Percentiles rank a stretch among this genome's conserved stretches.
These are phyloP conservation scores for Hortiboletus rubellus DNA, from an alignment of 1,284 basidiomycete genomes.

Conservation along the genomic window DNA sequence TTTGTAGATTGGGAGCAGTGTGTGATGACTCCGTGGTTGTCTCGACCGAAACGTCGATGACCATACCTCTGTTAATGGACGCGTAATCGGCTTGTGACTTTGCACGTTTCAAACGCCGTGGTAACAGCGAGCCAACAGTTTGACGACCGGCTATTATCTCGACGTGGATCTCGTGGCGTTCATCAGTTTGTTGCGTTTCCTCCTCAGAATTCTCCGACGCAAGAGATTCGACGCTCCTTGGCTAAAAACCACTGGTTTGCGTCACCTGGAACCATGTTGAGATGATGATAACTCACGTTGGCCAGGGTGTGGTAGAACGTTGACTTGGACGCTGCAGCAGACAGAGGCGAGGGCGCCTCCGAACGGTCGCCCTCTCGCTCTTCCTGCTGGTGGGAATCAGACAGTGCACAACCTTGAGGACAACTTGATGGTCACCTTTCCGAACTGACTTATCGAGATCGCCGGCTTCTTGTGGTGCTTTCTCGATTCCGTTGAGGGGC, in stretches of 20 bases:
- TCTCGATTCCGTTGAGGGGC: conserved; percentile 22
- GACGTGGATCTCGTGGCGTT: conserved; percentile 57
- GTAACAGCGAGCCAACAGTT: conserved; percentile 49
- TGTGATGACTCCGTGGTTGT: conserved; percentile 49
- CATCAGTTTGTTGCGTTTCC: conserved; percentile 41
- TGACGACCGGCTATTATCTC: conserved; percentile 53
- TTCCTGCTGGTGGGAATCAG: conserved; percentile 22
- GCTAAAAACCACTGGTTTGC: conserved; percentile 32
- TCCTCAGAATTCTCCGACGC: conserved; percentile 43
- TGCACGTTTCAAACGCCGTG: conserved; percentile 53
- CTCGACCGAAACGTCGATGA: conserved; percentile 61
- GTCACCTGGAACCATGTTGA: conserved; percentile 11
- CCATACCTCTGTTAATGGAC: conserved; percentile 35
- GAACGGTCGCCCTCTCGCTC: conserved; percentile 21
- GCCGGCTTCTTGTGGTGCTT: conserved; percentile 42
- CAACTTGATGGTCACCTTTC: conserved; percentile 43
- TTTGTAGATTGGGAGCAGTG: conserved; percentile 29
- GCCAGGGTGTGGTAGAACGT: conserved; percentile 52
- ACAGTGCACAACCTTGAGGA: background rate
- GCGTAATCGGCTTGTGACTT: conserved; percentile 46
- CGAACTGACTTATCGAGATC: conserved; percentile 55
- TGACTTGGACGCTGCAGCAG: conserved; percentile 43
- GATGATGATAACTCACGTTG: conserved; percentile 38
- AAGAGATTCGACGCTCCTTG: conserved; percentile 53
- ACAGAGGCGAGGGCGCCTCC: conserved; percentile 34